Base-by-base conservation (phyloP, 1,139 yeast genomes). In the Pichia terricola region DNA sequence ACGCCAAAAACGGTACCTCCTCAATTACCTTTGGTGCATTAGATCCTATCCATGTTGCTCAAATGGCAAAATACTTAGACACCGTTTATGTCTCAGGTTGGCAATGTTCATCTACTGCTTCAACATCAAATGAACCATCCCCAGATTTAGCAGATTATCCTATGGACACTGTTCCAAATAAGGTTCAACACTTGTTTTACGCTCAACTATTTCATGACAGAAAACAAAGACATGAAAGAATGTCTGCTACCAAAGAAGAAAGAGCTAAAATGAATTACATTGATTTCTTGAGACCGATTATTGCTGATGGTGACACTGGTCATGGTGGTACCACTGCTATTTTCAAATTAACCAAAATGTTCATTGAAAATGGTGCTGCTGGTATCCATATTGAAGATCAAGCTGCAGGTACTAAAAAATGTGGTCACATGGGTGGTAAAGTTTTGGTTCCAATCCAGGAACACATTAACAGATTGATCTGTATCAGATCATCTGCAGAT, bases 131-230 rank as follows among this genome's bases (percentile, higher is more conserved):
- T 65, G 97, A 89, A 69, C 97, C 97, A 40, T 86, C 95, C 37
- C 97, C 97, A 49, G 98, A 91, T 73, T 77, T 91, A 62, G 98
- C 97, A 49, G 98, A 91, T 67, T 91, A 91, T 68, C 97, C 97
- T 46, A 84, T 83, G 84, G 96, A 91, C 68, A 91, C 98, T 37
- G 98, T 91, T 50, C 98, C 98, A 61, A 89, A 89, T 74, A 91
- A 91, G 75, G 96, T 88, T 54, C 95, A 91, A 68, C 96, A 91
- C 65, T 74, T 91, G 62, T 91, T 94, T 81, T 88, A 86, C 65
- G 97, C 97, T 42, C 97, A 91, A 69, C 73, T 85, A 51, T 91
- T 89, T 79, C 98, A 89, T 65, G 97, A 91, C 75, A 80, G 96
- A 69, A 89, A 89, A 70, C 96, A 89, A 72, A 77, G 86, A 59